A percentile compares a stretch with the other conserved stretches of the same genome.
Conservation (phyloP, 2,329 filamentous ascomycete genomes). For the Pseudogymnoascus sp. region DNA sequence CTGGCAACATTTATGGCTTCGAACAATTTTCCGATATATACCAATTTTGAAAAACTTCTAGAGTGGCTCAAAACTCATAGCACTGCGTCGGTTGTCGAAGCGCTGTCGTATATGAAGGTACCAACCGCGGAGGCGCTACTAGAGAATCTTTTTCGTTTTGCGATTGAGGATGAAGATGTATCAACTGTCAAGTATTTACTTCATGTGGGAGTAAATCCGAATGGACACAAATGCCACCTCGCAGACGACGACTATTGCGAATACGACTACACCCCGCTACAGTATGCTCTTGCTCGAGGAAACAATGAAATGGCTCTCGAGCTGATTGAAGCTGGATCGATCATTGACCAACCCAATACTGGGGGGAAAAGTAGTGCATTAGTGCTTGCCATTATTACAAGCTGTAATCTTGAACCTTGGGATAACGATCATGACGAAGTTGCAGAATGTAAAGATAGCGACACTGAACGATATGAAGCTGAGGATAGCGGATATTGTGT, state of each 20-base stretch:
- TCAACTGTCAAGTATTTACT: slow-evolving; percentile 11
- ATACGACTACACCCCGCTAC: neutral
- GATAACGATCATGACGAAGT: neutral
- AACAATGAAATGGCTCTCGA: neutral
- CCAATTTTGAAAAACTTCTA: neutral
- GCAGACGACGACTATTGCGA: neutral
- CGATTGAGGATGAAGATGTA: slow-evolving; percentile 11
- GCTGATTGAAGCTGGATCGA: neutral
- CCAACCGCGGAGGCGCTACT: slow-evolving; percentile 9
- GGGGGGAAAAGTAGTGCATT: neutral
- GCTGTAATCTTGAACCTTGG: too few relatives aligned
- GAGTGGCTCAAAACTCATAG: slow-evolving; percentile 8
- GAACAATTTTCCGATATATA: neutral
- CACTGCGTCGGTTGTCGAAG: slow-evolving; percentile 6
- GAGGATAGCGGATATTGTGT: neutral
- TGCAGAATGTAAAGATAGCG: neutral
- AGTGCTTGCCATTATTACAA: neutral
- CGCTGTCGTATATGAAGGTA: slow-evolving; percentile 8
- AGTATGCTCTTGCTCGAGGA: neutral
- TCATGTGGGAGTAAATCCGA: slow-evolving; percentile 10
- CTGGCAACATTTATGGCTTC: neutral
- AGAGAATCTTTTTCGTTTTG: slow-evolving; percentile 11
- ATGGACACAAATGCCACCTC: neutral
- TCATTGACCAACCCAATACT: neutral
- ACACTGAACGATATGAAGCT: neutral